A percentile compares a stretch with the other conserved stretches of the same genome.
phyloP scores from a whole-genome alignment of 208 protist genomes.

The Crithidia bombi region DNA sequence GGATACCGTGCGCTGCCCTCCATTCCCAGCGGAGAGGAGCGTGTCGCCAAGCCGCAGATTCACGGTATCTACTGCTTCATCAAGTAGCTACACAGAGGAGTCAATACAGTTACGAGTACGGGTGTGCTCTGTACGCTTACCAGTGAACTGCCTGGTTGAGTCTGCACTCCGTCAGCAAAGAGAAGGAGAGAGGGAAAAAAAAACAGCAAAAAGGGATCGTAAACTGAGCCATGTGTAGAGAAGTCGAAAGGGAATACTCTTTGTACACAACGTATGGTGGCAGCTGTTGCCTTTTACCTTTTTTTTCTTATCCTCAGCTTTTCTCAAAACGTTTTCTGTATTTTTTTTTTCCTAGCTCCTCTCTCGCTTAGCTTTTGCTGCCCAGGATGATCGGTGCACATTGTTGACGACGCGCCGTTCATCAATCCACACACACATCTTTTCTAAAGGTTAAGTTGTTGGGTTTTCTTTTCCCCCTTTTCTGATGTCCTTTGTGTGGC shows the following conservation, averaged over 20 bases:
- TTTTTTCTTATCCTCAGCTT: background rate
- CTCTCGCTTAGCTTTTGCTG: background rate
- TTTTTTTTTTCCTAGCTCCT: slow-evolving; percentile 7
- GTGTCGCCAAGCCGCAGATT: slow-evolving; percentile 38
- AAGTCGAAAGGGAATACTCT: background rate
- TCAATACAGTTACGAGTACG: background rate
- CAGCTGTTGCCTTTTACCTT: no score
- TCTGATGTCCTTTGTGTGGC: no score
- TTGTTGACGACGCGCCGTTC: background rate
- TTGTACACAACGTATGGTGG: background rate
- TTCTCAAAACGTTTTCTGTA: slow-evolving; percentile 9
- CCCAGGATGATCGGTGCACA: background rate
- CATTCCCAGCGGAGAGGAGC: slow-evolving; percentile 53
- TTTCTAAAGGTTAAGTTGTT: no score
- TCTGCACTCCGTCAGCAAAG: slow-evolving; percentile 69
- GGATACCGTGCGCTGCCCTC: slow-evolving; percentile 78
- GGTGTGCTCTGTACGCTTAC: no score
- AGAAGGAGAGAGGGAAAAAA: slow-evolving; percentile 14
- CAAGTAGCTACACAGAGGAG: slow-evolving; percentile 32
- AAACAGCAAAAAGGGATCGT: background rate
- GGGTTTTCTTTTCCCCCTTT: no score
- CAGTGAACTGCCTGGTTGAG: no score
- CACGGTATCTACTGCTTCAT: slow-evolving; percentile 77
- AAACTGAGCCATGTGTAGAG: background rate
- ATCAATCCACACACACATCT: no score